Evolutionary conservation across 83 land plant species (phyloP).

Genomic region (Thuja plicata): DNA sequence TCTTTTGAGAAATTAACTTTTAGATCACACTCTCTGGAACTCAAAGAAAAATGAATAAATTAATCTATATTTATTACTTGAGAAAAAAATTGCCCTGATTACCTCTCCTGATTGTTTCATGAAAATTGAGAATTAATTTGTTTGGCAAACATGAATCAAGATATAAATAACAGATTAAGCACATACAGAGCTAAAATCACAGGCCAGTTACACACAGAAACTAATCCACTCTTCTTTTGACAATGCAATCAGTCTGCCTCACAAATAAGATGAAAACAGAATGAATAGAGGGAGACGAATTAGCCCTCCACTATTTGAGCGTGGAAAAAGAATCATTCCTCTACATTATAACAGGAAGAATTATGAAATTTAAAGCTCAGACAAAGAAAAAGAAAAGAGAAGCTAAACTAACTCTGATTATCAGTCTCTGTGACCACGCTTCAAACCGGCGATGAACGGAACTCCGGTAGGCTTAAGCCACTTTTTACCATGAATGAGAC

Average conservation of each 20-base stretch:
- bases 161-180: too few species aligned
- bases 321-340: background rate
- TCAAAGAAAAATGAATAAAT: too few species aligned
- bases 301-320: too few species aligned
- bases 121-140: too few species aligned
- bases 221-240: background rate
- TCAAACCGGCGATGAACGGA: background rate
- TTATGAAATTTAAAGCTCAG: background rate
- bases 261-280: background rate
- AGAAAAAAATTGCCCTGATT: too few species aligned
- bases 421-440: background rate
- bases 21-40: too few species aligned
- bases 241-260: background rate
- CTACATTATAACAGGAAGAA: background rate
- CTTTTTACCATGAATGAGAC: background rate
- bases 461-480: background rate
- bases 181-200: too few species aligned
- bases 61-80: too few species aligned
- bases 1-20: too few species aligned
- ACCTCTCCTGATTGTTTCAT: too few species aligned
- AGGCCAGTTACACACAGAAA: background rate
- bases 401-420: background rate
- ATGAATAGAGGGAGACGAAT: too few species aligned
- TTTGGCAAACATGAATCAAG: too few species aligned
- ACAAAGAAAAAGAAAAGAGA: background rate